A percentile compares a stretch with the other conserved stretches of the same genome.
phyloP scores from a whole-genome alignment of 805 yeast genomes.

The Komagataella pseudopastoris region DNA sequence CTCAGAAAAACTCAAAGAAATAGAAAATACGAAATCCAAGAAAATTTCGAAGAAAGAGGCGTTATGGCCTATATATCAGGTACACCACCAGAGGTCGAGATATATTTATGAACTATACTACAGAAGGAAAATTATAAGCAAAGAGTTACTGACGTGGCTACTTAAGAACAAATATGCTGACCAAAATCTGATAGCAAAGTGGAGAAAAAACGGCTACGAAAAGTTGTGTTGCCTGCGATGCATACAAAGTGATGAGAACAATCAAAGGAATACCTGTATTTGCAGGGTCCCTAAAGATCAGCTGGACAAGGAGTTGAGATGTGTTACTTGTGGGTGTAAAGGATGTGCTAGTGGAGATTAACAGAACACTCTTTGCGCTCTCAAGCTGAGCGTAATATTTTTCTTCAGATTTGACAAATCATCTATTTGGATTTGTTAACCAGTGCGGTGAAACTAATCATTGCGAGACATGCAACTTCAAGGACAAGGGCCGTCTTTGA shows the following conservation, averaged over 20 bases:
- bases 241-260: conserved; percentile 47
- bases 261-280: conserved; percentile 60
- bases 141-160: conserved; percentile 62
- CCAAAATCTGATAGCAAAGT: conserved; percentile 59
- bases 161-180: conserved; percentile 56
- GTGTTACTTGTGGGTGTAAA: conserved; percentile 73
- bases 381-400: too few relatives aligned
- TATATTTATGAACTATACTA: conserved; percentile 67
- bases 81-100: conserved; percentile 65
- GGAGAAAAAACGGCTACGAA: conserved; percentile 58
- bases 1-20: conserved; percentile 40
- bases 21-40: conserved; percentile 15
- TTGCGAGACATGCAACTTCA: too few relatives aligned
- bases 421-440: too few relatives aligned
- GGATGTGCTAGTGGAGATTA: conserved; percentile 75
- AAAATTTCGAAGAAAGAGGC: conserved; percentile 33
- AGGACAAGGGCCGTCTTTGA: too few relatives aligned
- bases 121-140: conserved; percentile 52
- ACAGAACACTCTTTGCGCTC: conserved; percentile 1
- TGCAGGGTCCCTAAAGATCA: conserved; percentile 68
- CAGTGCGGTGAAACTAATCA: too few relatives aligned
- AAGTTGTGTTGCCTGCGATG: conserved; percentile 74
- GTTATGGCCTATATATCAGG: conserved; percentile 54
- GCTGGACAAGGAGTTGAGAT: conserved; percentile 27
- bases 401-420: too few relatives aligned